Percentiles rank a stretch among this genome's conserved stretches.
These are phyloP conservation scores for Dryas integrifolia DNA, from an alignment of 331 rosid genomes.

Conservation along the genomic window DNA sequence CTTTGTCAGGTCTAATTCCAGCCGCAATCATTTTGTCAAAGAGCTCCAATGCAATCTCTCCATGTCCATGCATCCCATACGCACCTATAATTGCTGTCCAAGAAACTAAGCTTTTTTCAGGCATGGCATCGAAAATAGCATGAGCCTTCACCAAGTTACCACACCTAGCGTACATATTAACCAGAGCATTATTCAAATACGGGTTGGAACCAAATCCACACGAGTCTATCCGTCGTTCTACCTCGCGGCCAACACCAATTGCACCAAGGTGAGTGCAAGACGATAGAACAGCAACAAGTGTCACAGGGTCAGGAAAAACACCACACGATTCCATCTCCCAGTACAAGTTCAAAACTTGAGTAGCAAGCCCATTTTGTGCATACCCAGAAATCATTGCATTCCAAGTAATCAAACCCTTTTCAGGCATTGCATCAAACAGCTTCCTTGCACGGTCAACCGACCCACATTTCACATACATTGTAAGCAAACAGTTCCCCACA, in stretches of 20 bases:
- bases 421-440: slow-evolving; percentile 58
- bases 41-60: slow-evolving; percentile 42
- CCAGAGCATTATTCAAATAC: slow-evolving; percentile 39
- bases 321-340: slow-evolving; percentile 37
- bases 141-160: slow-evolving; percentile 49
- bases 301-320: slow-evolving; percentile 41
- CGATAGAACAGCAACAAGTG: slow-evolving; percentile 51
- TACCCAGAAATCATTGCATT: slow-evolving; percentile 90
- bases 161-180: slow-evolving; percentile 52
- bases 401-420: slow-evolving; percentile 76
- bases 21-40: slow-evolving; percentile 37
- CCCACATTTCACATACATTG: slow-evolving; percentile 79
- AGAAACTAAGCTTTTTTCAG: slow-evolving; percentile 42
- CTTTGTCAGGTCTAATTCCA: slow-evolving; percentile 43
- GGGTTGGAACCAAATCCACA: slow-evolving; percentile 38
- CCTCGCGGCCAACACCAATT: slow-evolving; percentile 33
- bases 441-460: slow-evolving; percentile 43
- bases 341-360: slow-evolving; percentile 64
- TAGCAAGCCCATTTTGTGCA: slow-evolving; percentile 68
- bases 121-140: slow-evolving; percentile 35
- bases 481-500: slow-evolving; percentile 64
- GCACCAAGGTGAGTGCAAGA: slow-evolving; percentile 53
- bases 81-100: slow-evolving; percentile 55
- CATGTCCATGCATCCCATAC: slow-evolving; percentile 56
- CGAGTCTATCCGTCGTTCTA: slow-evolving; percentile 27